phyloP scores from a whole-genome alignment of 225 moss, liverwort and hornwort genomes.

The Bryoerythrophyllum caledonicum region DNA sequence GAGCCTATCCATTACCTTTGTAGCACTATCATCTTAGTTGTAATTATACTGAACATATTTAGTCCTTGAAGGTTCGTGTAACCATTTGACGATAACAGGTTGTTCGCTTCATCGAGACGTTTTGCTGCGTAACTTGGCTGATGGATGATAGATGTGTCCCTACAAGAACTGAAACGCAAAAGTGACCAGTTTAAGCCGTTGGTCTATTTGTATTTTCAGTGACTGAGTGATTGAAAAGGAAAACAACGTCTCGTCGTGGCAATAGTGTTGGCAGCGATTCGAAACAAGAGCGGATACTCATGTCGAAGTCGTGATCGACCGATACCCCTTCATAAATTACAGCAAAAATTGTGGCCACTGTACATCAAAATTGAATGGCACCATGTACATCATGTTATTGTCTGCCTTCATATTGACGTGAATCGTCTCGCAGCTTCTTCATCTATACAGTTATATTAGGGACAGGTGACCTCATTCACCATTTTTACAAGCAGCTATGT shows the following conservation, averaged over 20 bases:
- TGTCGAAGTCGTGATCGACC: no score
- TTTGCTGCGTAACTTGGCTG: not conserved
- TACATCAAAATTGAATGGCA: constrained; percentile 27
- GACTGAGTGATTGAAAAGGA: no score
- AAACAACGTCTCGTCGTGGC: not conserved
- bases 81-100: not conserved
- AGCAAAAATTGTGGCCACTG: not conserved
- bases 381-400: no score
- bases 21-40: constrained; percentile 12
- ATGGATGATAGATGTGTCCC: no score
- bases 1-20: not conserved
- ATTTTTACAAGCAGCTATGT: constrained; percentile 19
- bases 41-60: constrained; percentile 7
- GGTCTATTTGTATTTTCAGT: no score
- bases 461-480: not conserved
- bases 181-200: not conserved
- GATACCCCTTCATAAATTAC: not conserved
- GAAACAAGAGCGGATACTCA: no score
- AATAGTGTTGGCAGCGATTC: no score
- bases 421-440: constrained; percentile 9
- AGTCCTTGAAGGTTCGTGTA: not conserved
- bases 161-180: not conserved
- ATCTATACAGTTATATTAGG: not conserved
- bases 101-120: not conserved
- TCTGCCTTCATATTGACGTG: constrained; percentile 3